Evolutionary conservation across 176 grass and related monocot genomes (phyloP).

Genomic region (Puya raimondii): DNA sequence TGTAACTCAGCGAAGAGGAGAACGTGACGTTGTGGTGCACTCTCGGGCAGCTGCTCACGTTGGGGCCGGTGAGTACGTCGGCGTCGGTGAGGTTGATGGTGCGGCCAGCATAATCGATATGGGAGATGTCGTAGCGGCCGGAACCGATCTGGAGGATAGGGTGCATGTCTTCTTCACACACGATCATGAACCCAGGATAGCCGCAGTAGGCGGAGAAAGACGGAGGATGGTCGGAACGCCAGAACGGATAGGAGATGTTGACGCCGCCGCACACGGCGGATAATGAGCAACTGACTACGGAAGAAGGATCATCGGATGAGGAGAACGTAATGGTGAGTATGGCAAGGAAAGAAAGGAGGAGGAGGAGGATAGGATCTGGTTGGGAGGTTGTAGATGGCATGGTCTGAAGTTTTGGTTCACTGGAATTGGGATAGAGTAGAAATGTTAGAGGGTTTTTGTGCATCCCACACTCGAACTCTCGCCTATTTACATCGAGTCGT

Average conservation of each 20-base stretch:
- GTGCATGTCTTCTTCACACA: background rate
- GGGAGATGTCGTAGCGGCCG: background rate
- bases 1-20: background rate
- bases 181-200: background rate
- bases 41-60: background rate
- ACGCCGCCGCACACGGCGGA: background rate
- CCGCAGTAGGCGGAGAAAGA: background rate
- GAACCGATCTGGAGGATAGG: background rate
- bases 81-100: background rate
- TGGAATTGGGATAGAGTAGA: too few relatives aligned
- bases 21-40: background rate
- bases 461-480: too few relatives aligned
- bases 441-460: too few relatives aligned
- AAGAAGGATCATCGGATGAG: background rate
- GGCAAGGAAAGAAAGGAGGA: background rate
- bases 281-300: background rate
- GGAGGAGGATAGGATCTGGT: background rate
- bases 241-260: conserved; percentile 14
- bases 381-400: too few relatives aligned
- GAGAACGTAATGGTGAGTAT: background rate
- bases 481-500: too few relatives aligned
- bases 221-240: background rate
- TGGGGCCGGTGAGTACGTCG: background rate
- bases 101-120: background rate
- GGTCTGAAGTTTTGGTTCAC: too few relatives aligned